phyloP scores from a whole-genome alignment of 371 early-diverging fungal genomes.

The Cokeromyces recurvatus region DNA sequence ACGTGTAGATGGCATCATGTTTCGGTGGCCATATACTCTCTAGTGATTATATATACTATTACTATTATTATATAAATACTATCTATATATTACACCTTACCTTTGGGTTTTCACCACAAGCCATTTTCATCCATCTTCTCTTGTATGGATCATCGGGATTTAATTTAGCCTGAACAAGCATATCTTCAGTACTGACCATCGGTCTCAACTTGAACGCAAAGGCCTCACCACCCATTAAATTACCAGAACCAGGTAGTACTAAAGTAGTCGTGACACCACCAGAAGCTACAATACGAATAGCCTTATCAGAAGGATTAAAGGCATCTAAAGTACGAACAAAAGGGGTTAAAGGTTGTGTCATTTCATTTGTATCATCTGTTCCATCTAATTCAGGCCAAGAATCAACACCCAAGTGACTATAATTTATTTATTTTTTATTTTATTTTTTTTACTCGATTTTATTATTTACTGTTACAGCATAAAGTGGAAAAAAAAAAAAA shows the following conservation, averaged over 20 bases:
- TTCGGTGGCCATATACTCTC: no score
- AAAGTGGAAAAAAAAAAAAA: no score
- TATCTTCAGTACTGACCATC: constrained; percentile 53
- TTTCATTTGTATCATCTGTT: constrained; percentile 64
- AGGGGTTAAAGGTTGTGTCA: constrained; percentile 56
- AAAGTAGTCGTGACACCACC: constrained; percentile 77
- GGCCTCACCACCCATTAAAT: constrained; percentile 76
- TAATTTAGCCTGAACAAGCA: constrained; percentile 55
- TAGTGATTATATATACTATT: no score
- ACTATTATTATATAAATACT: no score
- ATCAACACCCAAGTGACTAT: constrained; percentile 55
- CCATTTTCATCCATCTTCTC: constrained; percentile 79
- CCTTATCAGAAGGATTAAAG: constrained; percentile 59
- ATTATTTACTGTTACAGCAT: neutral
- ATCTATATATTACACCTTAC: constrained; percentile 1
- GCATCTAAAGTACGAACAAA: constrained; percentile 54
- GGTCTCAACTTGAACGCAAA: constrained; percentile 57
- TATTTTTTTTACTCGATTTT: no score
- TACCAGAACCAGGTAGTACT: constrained; percentile 75
- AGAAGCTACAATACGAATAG: constrained; percentile 58
- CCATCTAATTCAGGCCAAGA: constrained; percentile 59
- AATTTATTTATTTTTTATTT: no score
- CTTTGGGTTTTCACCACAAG: constrained; percentile 83
- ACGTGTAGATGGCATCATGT: neutral
- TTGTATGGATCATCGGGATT: constrained; percentile 15